Conservation (phyloP, 2,329 filamentous ascomycete species). For the Aspergillus tanneri region DNA sequence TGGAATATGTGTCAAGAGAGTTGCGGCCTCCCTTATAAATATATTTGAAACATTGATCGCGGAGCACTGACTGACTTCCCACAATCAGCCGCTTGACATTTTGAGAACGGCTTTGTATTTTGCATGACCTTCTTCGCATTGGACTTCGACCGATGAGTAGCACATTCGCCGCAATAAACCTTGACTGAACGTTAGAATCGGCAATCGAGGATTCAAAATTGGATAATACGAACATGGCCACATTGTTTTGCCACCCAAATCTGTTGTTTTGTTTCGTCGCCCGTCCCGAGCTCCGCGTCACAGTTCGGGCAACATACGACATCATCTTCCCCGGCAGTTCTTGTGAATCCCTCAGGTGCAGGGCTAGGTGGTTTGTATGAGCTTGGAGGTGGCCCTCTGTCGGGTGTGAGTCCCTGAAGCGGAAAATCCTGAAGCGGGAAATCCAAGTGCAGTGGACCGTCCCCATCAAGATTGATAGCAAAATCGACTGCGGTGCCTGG, state of each 20-base stretch:
- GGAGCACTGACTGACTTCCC: conserved; percentile 40
- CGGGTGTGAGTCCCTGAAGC: conserved; percentile 7
- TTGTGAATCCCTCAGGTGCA: conserved; percentile 74
- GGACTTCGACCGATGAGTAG: conserved; percentile 39
- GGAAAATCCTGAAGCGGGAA: conserved; percentile 48
- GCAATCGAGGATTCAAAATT: background rate
- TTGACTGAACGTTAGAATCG: conserved; percentile 22
- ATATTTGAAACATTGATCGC: conserved; percentile 48
- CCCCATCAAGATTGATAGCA: conserved; percentile 27
- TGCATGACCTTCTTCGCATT: conserved; percentile 35
- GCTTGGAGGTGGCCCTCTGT: conserved; percentile 23
- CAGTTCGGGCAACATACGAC: conserved; percentile 83
- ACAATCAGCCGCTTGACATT: conserved; percentile 46
- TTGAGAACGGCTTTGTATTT: conserved; percentile 42
- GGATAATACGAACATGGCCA: conserved; percentile 70
- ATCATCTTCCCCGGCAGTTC: conserved; percentile 69
- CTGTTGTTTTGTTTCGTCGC: conserved; percentile 70
- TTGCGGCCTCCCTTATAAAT: conserved; percentile 36
- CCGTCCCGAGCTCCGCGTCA: conserved; percentile 75
- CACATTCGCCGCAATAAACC: conserved; percentile 52
- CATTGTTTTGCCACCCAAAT: conserved; percentile 91
- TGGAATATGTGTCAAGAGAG: conserved; percentile 4
- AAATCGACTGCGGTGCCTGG: conserved; percentile 23
- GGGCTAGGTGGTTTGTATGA: conserved; percentile 63
- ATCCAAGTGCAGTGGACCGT: conserved; percentile 31